A percentile compares a stretch with the other conserved stretches of the same genome.
These are phyloP conservation scores for Trichoderma atroviride DNA, from an alignment of 2,329 filamentous ascomycete species.

Conservation along the genomic window DNA sequence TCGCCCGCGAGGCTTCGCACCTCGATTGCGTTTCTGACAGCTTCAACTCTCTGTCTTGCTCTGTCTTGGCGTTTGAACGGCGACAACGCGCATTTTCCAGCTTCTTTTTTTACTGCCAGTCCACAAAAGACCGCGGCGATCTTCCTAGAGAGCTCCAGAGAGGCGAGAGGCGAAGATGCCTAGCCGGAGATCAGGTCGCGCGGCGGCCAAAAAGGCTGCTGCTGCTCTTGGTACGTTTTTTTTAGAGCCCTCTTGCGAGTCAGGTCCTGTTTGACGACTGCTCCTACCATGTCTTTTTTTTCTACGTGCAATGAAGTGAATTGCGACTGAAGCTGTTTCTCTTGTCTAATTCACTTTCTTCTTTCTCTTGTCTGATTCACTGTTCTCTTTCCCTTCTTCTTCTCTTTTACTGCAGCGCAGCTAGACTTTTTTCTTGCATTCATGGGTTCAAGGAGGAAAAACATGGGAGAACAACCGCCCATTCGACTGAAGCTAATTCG, in stretches of 20 bases:
- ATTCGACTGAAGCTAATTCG: slow-evolving; percentile 42
- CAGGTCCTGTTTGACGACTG: slow-evolving; percentile 8
- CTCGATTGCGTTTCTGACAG: slow-evolving; percentile 13
- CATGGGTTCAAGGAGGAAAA: not conserved
- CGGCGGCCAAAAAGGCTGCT: slow-evolving; percentile 56
- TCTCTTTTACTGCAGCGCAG: not conserved
- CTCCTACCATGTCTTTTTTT: not conserved
- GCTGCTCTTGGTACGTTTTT: slow-evolving; percentile 53
- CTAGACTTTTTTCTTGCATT: not conserved
- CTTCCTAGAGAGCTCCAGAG: not conserved
- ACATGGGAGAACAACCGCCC: slow-evolving; percentile 36
- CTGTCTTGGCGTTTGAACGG: not conserved
- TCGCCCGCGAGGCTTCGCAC: slow-evolving; percentile 17
- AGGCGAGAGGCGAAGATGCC: slow-evolving; percentile 33
- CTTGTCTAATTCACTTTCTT: not conserved
- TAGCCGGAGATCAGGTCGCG: slow-evolving; percentile 55
- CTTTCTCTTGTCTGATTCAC: not conserved
- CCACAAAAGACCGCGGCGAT: not conserved
- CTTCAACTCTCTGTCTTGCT: not conserved
- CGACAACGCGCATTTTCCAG: not conserved
- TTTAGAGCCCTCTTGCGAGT: not conserved
- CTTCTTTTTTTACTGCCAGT: not conserved
- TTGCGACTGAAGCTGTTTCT: not conserved
- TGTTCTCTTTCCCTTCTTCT: too few species aligned
- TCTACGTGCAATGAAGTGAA: not conserved